Conservation (phyloP, 2,329 filamentous ascomycete genomes). For the Didymella sp. region DNA sequence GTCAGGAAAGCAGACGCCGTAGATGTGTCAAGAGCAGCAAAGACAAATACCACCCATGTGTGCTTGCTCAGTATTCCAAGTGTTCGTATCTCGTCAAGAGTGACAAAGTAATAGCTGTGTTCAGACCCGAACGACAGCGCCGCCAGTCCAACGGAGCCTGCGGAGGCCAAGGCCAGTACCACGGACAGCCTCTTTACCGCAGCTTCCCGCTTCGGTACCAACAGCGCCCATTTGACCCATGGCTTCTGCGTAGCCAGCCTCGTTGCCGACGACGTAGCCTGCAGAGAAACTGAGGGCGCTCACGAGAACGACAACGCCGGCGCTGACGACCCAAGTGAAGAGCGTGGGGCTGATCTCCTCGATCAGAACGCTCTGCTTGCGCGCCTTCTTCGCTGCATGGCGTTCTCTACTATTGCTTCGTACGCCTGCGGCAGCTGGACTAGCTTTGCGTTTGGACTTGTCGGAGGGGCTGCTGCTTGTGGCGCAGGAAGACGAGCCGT, state of each 20-base stretch:
- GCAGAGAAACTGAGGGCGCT: conserved; percentile 70
- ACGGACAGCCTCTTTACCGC: conserved; percentile 44
- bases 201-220: conserved; percentile 41
- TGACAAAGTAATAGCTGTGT: neutral
- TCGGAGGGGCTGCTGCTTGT: conserved; percentile 43
- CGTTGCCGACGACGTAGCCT: conserved; percentile 67
- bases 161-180: conserved; percentile 41
- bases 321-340: conserved; percentile 70
- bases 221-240: conserved; percentile 41
- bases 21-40: neutral
- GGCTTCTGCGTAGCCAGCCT: conserved; percentile 62
- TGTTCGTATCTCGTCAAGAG: neutral
- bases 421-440: conserved; percentile 34
- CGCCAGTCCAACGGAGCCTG: conserved; percentile 43
- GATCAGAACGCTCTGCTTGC: conserved; percentile 42
- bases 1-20: conserved; percentile 9
- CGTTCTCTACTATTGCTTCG: conserved; percentile 55
- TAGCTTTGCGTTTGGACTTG: conserved; percentile 56
- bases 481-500: conserved; percentile 37
- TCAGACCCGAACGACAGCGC: conserved; percentile 27
- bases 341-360: conserved; percentile 64
- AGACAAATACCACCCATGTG: conserved; percentile 9
- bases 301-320: conserved; percentile 69
- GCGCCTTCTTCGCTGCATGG: conserved; percentile 54
- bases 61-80: too few relatives aligned